Conservation (phyloP, 2,329 filamentous ascomycete genomes). For the Chaetomiaceae sp. region DNA sequence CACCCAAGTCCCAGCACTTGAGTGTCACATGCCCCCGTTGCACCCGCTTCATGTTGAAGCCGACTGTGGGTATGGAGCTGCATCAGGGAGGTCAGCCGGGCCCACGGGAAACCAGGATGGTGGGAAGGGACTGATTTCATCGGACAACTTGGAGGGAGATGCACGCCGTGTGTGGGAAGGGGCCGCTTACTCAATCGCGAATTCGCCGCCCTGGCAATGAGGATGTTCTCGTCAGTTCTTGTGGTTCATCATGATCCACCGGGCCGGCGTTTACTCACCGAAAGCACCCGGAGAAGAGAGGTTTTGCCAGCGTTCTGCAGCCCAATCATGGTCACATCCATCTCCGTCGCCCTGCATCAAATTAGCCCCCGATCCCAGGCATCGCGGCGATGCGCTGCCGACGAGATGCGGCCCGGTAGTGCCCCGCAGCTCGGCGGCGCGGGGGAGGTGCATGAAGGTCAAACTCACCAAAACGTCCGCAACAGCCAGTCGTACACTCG, state of each 20-base stretch:
- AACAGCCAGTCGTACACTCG: constrained; percentile 98
- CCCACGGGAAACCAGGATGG: constrained; percentile 10
- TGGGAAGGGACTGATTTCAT: constrained; percentile 20
- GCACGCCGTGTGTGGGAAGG: background rate
- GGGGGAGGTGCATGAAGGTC: constrained; percentile 19
- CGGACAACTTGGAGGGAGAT: background rate
- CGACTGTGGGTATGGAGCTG: constrained; percentile 96
- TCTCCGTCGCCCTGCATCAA: constrained; percentile 80
- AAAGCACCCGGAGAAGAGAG: constrained; percentile 85
- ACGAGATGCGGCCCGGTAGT: constrained; percentile 26
- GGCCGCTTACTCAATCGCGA: constrained; percentile 87
- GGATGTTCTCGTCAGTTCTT: constrained; percentile 16
- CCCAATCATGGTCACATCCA: constrained; percentile 99
- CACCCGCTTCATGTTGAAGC: constrained; percentile 98
- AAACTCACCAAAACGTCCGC: constrained; percentile 87
- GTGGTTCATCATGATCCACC: background rate
- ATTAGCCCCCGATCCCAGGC: constrained; percentile 14
- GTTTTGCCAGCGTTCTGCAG: constrained; percentile 98
- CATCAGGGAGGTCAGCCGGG: constrained; percentile 36
- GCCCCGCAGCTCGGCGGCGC: constrained; percentile 26
- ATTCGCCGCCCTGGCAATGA: constrained; percentile 78
- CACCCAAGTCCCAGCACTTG: constrained; percentile 98
- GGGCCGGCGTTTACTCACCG: too few relatives aligned
- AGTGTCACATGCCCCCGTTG: constrained; percentile 97
- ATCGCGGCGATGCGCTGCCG: constrained; percentile 13